Conservation (phyloP, 1,284 basidiomycete species). For the Rhodotorula sp. region DNA sequence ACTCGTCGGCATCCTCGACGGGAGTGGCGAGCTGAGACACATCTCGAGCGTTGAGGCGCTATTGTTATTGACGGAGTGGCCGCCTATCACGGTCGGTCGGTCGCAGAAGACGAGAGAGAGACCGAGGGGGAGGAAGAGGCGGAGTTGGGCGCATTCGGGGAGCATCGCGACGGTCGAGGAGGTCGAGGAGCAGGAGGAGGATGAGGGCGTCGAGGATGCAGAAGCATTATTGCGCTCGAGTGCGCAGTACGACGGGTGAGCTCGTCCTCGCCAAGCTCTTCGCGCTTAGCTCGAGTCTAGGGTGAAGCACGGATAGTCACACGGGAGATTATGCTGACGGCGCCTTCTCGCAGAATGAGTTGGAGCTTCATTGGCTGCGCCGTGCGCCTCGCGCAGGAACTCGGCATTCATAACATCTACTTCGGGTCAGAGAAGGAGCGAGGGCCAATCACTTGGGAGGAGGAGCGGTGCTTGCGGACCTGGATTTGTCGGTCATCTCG, state of each 20-base stretch:
- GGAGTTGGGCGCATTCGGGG: constrained; percentile 4
- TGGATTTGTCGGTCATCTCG: constrained; percentile 26
- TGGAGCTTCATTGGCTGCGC: constrained; percentile 39
- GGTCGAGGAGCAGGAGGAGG: not conserved
- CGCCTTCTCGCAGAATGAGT: constrained; percentile 2
- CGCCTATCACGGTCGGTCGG: constrained; percentile 22
- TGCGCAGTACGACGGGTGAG: constrained; percentile 32
- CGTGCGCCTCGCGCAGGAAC: constrained; percentile 37
- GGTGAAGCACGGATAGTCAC: not conserved
- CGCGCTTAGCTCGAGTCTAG: too few species aligned
- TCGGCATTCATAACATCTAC: constrained; percentile 36
- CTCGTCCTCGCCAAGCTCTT: too few species aligned
- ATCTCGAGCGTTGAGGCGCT: constrained; percentile 38
- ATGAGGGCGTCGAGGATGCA: constrained; percentile 19
- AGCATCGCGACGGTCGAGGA: too few species aligned
- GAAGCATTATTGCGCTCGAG: constrained; percentile 25
- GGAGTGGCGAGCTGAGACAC: constrained; percentile 22
- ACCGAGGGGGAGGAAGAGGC: not conserved
- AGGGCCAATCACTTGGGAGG: constrained; percentile 13
- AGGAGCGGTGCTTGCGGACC: constrained; percentile 28
- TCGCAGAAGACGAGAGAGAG: not conserved
- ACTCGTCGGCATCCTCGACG: constrained; percentile 32
- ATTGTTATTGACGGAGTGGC: constrained; percentile 38
- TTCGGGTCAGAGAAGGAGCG: constrained; percentile 4
- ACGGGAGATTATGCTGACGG: not conserved